A percentile compares a stretch with the other conserved stretches of the same genome.
Evolutionary conservation across 106 monocot species (phyloP).

Genomic region (Dendrobium chrysotoxum): DNA sequence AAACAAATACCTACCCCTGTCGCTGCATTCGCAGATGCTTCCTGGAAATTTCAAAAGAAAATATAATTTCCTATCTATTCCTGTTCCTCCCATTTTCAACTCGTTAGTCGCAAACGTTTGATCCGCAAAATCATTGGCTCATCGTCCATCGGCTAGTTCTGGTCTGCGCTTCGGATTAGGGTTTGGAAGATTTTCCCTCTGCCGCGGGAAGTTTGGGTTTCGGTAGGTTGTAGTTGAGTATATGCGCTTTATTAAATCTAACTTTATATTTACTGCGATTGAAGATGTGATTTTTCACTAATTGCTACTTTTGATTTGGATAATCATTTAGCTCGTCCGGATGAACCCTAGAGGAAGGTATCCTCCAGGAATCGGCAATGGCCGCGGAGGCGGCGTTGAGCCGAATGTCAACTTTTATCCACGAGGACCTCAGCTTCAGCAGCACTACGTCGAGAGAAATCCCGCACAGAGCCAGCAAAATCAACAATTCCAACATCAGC

Average conservation of each 20-base stretch:
- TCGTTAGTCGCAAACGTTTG: too few relatives aligned
- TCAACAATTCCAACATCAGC: constrained; percentile 6
- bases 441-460: constrained; percentile 8
- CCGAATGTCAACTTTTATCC: constrained; percentile 5
- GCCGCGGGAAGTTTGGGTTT: not conserved
- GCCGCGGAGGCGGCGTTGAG: constrained; percentile 6
- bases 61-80: too few relatives aligned
- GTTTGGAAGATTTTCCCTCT: not conserved
- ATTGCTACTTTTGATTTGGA: not conserved
- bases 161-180: not conserved
- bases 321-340: not conserved
- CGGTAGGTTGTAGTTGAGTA: not conserved
- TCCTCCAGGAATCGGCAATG: constrained; percentile 10
- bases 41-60: too few relatives aligned
- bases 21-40: too few relatives aligned
- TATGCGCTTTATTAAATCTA: not conserved
- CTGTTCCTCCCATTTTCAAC: too few relatives aligned
- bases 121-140: not conserved
- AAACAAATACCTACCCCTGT: too few relatives aligned
- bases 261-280: not conserved
- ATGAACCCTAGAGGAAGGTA: constrained; percentile 11
- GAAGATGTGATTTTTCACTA: not conserved
- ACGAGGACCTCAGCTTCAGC: not conserved
- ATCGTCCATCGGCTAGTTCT: not conserved
- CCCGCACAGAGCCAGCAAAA: constrained; percentile 5